Base-by-base conservation (phyloP, 306 rosid species). In the Cicer bijugum region DNA sequence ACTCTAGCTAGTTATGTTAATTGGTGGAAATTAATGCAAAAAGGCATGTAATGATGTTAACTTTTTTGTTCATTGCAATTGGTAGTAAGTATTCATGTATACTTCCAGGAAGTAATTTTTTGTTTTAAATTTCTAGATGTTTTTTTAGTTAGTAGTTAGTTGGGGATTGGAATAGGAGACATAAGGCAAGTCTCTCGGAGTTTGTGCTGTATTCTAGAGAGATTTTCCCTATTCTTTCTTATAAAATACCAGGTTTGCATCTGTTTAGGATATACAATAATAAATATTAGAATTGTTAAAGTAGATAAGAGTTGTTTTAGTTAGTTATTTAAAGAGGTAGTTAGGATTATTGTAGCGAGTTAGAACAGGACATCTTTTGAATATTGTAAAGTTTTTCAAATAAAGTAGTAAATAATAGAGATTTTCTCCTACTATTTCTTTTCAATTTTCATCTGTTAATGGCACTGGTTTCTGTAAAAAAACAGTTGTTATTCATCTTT, bases 401-500 rank as follows among this genome's bases (percentile, higher is more conserved):
- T 28, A 28, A 5, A 28, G 5, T 28, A 28, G 5, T 28, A 0
- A 28, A 28, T 28, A 28, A 28, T 28, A 28, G 35, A 28, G 35
- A 3, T 28, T 28, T 28, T 28, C 35, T 28, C 35, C 35, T 28
- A 28, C 35, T 28, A 28, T 28, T 28, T 28, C 35, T 28, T 28
- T 15, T 9, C 12, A 16, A 4, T 38, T 64, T 57, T 68, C 78
- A 39, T 67, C 71, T 20, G 46, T 39, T 40, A 47, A 44, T 62
- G 53, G 72, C 55, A 43, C 40, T 35, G 37, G 5, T 63, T 64
- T 23, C 65, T 77, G 48, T 42, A 73, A 43, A 8, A n/a, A 48
- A 12, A 28, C 35, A 61, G 70, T 70, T 61, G n/a, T n/a, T 12
- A 1, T 66, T 37, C 19, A 17, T 63, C 59, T 48, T 12, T 16